Evolutionary conservation across 148 eudicot species (phyloP), one percentile per base, ranked within the genome.

Genomic region (Pouteria glomerata): DNA sequence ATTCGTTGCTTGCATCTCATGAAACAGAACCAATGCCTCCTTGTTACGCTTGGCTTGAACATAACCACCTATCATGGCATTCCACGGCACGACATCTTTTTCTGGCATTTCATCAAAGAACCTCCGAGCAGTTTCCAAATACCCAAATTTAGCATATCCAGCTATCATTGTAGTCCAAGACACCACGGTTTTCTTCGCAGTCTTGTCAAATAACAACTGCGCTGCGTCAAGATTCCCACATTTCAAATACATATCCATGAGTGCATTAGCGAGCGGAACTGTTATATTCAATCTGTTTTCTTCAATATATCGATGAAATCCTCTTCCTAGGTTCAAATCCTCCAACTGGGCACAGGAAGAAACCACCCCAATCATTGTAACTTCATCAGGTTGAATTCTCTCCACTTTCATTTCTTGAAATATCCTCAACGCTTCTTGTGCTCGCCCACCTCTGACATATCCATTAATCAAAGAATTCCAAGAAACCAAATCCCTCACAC

Each of bases 41-140:
- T 81, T 78, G 66, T 76, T 16, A 52, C 27, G 63, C 73, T 80
- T 78, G 44, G 84, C 86, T 71, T 85, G 84, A 77, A 82, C 85
- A 80, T 87, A 85, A 33, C 85, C 85, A 69, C 92, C 87, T 31
- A 85, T 85, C 81, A 88, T 83, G 24, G 89, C 89, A 72, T 88
- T 88, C 92, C 89, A 88, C 0, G 92, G 87, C 56, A 83, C 87
- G 24, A 78, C 85, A 69, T 83, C 87, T 82, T 83, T 85, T 74
- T 80, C 81, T 0, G 74, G 75, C 84, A 83, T 85, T 52, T 77
- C 76, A 66, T 85, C 73, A 66, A 85, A 87, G n/a, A 87, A 29
- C 68, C 72, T 78, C 74, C 82, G 81, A 2, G 89, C 89, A 47
- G 45, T 48, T 48, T 85, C 89, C 42, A 83, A 44, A 33, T 76